Evolutionary conservation across 257 asterid species (phyloP).

Genomic region (Solanum rostratum): DNA sequence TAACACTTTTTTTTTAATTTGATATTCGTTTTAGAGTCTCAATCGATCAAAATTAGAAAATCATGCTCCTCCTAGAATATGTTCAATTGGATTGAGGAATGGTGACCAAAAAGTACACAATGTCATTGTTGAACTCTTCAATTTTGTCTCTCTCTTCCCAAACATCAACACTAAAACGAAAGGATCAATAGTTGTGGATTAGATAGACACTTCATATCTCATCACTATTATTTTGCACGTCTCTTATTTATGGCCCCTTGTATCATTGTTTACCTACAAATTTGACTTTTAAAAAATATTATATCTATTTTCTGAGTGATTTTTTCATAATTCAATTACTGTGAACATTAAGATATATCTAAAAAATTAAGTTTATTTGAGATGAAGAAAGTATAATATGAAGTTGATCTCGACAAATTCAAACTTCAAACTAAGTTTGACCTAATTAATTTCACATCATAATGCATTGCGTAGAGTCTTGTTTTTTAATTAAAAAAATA

Average conservation of each 20-base stretch:
- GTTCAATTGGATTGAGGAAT: not conserved
- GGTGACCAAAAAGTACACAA: not conserved
- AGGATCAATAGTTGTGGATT: not conserved
- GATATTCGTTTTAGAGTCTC: not conserved
- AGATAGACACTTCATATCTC: not conserved
- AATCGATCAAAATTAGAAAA: not conserved
- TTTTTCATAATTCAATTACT: not conserved
- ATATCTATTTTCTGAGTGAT: not conserved
- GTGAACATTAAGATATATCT: too few species aligned
- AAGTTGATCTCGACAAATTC: too few species aligned
- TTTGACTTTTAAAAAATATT: not conserved
- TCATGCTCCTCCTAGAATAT: not conserved
- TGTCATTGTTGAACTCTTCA: not conserved
- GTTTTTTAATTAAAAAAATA: too few species aligned
- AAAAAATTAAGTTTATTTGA: too few species aligned
- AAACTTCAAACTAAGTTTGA: too few species aligned
- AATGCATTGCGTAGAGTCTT: too few species aligned
- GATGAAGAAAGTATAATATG: too few species aligned
- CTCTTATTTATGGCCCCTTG: not conserved
- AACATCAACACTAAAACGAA: not conserved
- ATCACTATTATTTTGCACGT: too few species aligned
- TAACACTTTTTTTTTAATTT: not conserved
- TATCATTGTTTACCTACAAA: not conserved
- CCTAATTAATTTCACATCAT: not conserved
- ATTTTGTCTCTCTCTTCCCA: not conserved